phyloP scores from a whole-genome alignment of 129 eudicot genomes.

The Apium graveolens region DNA sequence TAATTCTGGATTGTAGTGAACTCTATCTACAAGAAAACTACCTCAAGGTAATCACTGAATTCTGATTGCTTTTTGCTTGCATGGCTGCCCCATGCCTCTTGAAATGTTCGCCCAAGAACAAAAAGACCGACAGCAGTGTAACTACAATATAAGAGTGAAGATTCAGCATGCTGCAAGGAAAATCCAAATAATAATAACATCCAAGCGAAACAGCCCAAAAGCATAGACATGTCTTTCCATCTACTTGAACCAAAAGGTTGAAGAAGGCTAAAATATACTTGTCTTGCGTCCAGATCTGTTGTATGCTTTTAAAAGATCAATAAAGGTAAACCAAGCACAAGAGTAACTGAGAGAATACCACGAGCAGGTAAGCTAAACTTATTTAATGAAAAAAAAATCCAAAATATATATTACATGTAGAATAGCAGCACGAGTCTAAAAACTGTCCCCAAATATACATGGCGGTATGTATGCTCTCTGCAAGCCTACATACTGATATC shows the following conservation, averaged over 20 bases:
- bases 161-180: constrained; percentile 9
- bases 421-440: neutral
- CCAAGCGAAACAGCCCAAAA: too few relatives aligned
- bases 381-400: too few relatives aligned
- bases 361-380: neutral
- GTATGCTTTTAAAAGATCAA: neutral
- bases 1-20: neutral
- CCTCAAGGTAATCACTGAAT: constrained; percentile 87
- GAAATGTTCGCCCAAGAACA: too few relatives aligned
- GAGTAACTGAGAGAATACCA: neutral
- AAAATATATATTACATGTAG: too few relatives aligned
- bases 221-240: neutral
- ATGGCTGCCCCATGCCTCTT: too few relatives aligned
- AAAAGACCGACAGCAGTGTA: constrained; percentile 96
- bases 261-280: neutral
- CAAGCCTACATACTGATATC: neutral
- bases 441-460: neutral
- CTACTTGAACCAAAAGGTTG: neutral
- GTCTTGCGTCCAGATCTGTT: neutral
- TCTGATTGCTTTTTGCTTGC: too few relatives aligned
- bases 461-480: neutral
- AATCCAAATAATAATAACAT: neutral
- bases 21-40: constrained; percentile 13
- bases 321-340: neutral
- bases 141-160: constrained; percentile 33